Evolutionary conservation across 2,329 filamentous ascomycete genomes (phyloP).

Genomic region (Beauveria medogensis): DNA sequence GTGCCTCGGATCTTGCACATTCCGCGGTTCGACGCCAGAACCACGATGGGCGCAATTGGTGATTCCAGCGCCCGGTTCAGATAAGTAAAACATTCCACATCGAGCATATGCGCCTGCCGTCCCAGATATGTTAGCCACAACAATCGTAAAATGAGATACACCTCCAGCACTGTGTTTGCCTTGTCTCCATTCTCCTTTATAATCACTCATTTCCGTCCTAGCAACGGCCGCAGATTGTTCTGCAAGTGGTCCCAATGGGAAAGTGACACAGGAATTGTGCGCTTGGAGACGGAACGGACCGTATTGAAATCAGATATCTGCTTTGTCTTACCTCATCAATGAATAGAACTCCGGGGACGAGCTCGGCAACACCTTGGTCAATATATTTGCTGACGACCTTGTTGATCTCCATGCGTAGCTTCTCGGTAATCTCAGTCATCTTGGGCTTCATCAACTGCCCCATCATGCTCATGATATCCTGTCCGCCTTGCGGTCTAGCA

Average conservation of each 20-base stretch:
- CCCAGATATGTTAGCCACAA: slow-evolving; percentile 12
- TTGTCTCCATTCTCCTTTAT: background rate
- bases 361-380: slow-evolving; percentile 92
- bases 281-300: background rate
- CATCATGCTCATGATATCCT: slow-evolving; percentile 99
- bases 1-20: slow-evolving; percentile 88
- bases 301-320: slow-evolving; percentile 4
- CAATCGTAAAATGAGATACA: background rate
- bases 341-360: slow-evolving; percentile 96
- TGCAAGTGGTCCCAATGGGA: background rate
- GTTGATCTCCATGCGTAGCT: slow-evolving; percentile 92
- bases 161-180: background rate
- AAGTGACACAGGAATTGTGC: background rate
- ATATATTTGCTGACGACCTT: slow-evolving; percentile 99
- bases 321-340: slow-evolving; percentile 75
- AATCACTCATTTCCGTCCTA: background rate
- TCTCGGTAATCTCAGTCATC: slow-evolving; percentile 99
- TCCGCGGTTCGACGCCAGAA: slow-evolving; percentile 93
- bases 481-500: slow-evolving; percentile 86
- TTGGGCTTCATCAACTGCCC: slow-evolving; percentile 99
- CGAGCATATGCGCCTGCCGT: slow-evolving; percentile 90
- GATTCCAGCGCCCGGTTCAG: slow-evolving; percentile 97
- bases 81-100: slow-evolving; percentile 98
- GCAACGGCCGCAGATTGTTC: background rate
- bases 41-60: slow-evolving; percentile 89